Evolutionary conservation across 306 rosid species (phyloP).

Genomic region (Betula pendula): DNA sequence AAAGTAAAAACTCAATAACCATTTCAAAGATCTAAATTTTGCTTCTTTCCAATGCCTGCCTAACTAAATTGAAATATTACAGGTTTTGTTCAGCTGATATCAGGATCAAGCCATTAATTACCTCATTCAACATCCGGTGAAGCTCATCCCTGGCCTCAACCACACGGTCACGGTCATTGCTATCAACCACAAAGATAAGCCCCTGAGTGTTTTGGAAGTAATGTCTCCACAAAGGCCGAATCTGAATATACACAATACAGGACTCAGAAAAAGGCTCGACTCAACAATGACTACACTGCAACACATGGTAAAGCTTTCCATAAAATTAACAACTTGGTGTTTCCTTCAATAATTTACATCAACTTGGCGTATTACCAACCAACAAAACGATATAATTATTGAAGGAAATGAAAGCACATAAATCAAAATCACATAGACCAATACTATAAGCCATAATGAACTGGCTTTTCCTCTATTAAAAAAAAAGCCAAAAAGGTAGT

Average conservation of each 20-base stretch:
- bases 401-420: not conserved
- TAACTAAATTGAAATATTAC: not conserved
- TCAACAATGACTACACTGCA: not conserved
- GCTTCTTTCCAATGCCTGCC: not conserved
- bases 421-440: not conserved
- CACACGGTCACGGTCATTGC: conserved; percentile 63
- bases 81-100: not conserved
- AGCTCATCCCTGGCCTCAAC: conserved; percentile 57
- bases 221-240: conserved; percentile 59
- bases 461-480: not conserved
- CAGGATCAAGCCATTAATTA: not conserved
- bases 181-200: conserved; percentile 59
- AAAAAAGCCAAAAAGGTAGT: too few relatives aligned
- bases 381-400: not conserved
- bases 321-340: not conserved
- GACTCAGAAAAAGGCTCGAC: not conserved
- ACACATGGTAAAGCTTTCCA: not conserved
- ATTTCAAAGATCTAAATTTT: not conserved
- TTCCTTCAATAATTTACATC: too few relatives aligned
- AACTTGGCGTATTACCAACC: not conserved
- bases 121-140: conserved; percentile 69
- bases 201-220: conserved; percentile 67
- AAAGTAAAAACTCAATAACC: not conserved
- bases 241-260: conserved; percentile 18
- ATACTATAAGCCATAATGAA: not conserved